Conservation (phyloP, 257 asterid species). For the Thymus mandschuricus region DNA sequence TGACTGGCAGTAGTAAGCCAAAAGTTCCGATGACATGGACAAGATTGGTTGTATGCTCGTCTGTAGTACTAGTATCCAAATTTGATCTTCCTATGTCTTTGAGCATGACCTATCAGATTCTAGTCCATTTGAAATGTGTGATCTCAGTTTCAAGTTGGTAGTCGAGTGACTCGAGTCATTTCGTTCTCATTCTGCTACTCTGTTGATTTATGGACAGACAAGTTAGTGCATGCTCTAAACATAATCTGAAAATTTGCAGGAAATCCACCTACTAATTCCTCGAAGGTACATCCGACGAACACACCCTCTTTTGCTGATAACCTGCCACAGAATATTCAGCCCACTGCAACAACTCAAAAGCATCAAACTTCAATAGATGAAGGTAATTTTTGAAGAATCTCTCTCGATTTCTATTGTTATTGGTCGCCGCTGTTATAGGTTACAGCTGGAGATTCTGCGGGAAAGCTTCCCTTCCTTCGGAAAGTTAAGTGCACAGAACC, state of each 20-base stretch:
- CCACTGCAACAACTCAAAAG: slow-evolving; percentile 27
- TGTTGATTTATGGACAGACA: slow-evolving; percentile 1
- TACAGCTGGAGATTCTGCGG: too few relatives aligned
- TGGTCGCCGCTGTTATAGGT: not conserved
- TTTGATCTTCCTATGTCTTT: not conserved
- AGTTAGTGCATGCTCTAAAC: slow-evolving; percentile 15
- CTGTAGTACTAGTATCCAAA: not conserved
- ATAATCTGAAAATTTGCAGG: slow-evolving; percentile 33
- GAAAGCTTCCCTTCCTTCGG: too few relatives aligned
- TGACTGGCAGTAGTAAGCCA: not conserved
- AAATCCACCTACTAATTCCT: slow-evolving; percentile 33
- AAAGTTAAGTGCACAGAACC: too few relatives aligned
- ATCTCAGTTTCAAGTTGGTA: not conserved
- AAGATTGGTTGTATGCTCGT: not conserved
- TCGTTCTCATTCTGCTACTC: not conserved
- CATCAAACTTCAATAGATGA: slow-evolving; percentile 35
- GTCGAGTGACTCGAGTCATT: not conserved
- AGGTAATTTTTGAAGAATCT: slow-evolving; percentile 44
- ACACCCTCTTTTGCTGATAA: slow-evolving; percentile 23
- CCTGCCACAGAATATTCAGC: slow-evolving; percentile 32
- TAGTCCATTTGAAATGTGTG: not conserved
- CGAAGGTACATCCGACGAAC: not conserved
- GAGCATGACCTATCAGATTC: slow-evolving; percentile 1
- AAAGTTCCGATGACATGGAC: not conserved
- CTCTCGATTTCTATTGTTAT: not conserved